These are phyloP conservation scores for Venturia nashicola DNA, from an alignment of 2,329 filamentous ascomycete species.

Conservation along the genomic window DNA sequence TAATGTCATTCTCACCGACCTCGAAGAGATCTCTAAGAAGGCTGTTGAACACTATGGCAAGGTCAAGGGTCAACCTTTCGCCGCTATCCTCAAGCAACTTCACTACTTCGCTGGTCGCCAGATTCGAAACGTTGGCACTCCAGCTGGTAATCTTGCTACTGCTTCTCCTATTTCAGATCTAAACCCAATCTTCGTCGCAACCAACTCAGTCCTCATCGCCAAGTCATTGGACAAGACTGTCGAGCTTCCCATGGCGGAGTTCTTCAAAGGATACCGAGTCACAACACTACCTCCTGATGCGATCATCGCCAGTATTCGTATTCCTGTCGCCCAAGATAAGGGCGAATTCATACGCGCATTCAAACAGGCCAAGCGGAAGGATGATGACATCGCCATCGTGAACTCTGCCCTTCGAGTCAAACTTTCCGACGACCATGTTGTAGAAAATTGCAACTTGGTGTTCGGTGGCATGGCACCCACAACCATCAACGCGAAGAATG, in stretches of 20 bases:
- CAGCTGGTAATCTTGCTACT: slow-evolving; percentile 85
- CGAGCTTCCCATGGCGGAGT: slow-evolving; percentile 82
- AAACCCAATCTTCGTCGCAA: slow-evolving; percentile 85
- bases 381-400: slow-evolving; percentile 97
- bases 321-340: slow-evolving; percentile 61
- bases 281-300: slow-evolving; percentile 74
- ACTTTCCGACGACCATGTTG: slow-evolving; percentile 54
- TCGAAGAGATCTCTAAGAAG: slow-evolving; percentile 72
- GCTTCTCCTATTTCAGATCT: slow-evolving; percentile 94
- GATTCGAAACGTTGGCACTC: slow-evolving; percentile 94
- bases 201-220: slow-evolving; percentile 69
- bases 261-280: slow-evolving; percentile 83
- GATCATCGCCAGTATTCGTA: slow-evolving; percentile 75
- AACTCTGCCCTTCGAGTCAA: slow-evolving; percentile 72
- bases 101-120: slow-evolving; percentile 91
- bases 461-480: slow-evolving; percentile 94
- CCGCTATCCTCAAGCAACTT: slow-evolving; percentile 86
- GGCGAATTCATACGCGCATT: slow-evolving; percentile 82
- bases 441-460: slow-evolving; percentile 66
- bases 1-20: slow-evolving; percentile 82
- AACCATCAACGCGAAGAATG: slow-evolving; percentile 74
- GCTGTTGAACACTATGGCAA: slow-evolving; percentile 69
- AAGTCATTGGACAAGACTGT: slow-evolving; percentile 61
- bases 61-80: slow-evolving; percentile 63
- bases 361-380: slow-evolving; percentile 93